Evolutionary conservation across 371 early-diverging fungal genomes (phyloP).

Genomic region (Circinella umbellata): DNA sequence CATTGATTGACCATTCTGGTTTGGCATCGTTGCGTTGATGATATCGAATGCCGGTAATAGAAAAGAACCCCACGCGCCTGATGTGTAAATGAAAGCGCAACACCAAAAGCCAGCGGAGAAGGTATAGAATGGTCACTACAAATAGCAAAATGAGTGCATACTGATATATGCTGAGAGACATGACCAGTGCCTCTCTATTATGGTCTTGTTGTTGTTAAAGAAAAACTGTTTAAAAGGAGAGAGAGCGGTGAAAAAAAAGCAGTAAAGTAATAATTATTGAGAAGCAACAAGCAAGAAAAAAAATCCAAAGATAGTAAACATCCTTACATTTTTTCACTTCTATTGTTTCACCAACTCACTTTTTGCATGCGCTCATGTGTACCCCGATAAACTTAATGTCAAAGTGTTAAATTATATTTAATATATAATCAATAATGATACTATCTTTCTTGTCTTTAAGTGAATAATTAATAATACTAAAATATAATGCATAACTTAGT

Average conservation of each 20-base stretch:
- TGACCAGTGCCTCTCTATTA: constrained; percentile 16
- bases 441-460: too few species aligned
- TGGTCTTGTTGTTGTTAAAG: not conserved
- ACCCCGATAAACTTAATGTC: constrained; percentile 1
- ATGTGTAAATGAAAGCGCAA: constrained; percentile 45
- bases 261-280: too few species aligned
- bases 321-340: not conserved
- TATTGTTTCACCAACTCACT: not conserved
- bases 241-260: constrained; percentile 1
- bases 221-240: not conserved
- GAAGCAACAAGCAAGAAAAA: not conserved
- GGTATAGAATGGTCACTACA: constrained; percentile 18
- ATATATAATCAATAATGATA: too few species aligned
- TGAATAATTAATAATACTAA: too few species aligned
- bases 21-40: constrained; percentile 30
- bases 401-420: not conserved
- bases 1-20: constrained; percentile 29
- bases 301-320: constrained; percentile 5
- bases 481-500: too few species aligned
- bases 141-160: constrained; percentile 25
- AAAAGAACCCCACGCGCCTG: constrained; percentile 49
- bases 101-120: constrained; percentile 29
- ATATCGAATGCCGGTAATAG: constrained; percentile 43
- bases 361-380: not conserved
- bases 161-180: constrained; percentile 28